A percentile compares a stretch with the other conserved stretches of the same genome.
These are phyloP conservation scores for Linum tenue DNA, from an alignment of 345 rosid genomes.

Conservation along the genomic window DNA sequence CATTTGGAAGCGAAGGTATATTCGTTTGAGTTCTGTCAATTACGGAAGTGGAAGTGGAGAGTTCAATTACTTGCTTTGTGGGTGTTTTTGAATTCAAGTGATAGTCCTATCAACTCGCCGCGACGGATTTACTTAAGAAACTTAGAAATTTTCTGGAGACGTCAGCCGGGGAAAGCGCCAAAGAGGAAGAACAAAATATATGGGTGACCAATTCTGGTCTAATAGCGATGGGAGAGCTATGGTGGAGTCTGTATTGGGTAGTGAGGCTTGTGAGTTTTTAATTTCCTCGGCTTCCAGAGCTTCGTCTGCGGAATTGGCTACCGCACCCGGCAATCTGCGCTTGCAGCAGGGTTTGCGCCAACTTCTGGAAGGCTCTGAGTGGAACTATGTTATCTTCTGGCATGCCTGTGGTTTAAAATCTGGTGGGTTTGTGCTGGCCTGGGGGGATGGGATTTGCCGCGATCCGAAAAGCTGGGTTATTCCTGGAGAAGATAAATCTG, in stretches of 20 bases:
- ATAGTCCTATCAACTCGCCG: not conserved
- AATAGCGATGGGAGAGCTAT: constrained; percentile 44
- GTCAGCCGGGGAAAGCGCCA: constrained; percentile 1
- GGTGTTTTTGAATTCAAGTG: not conserved
- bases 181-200: constrained; percentile 19
- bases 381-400: constrained; percentile 87
- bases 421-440: constrained; percentile 55
- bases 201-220: constrained; percentile 66
- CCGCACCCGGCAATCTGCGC: constrained; percentile 45
- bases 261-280: constrained; percentile 65
- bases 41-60: not conserved
- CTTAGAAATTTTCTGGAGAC: constrained; percentile 2
- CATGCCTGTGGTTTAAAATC: constrained; percentile 43
- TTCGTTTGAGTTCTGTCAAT: not conserved
- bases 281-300: constrained; percentile 43
- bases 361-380: constrained; percentile 55
- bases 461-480: constrained; percentile 25
- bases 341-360: constrained; percentile 52
- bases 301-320: constrained; percentile 27
- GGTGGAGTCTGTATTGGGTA: constrained; percentile 71
- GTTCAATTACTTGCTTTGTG: constrained; percentile 1
- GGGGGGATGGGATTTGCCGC: constrained; percentile 81
- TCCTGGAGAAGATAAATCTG: constrained; percentile 26
- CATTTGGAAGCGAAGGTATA: not conserved
- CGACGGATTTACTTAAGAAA: not conserved